Base-by-base conservation (phyloP, 257 asterid species). In the Solanum gandarillasii region DNA sequence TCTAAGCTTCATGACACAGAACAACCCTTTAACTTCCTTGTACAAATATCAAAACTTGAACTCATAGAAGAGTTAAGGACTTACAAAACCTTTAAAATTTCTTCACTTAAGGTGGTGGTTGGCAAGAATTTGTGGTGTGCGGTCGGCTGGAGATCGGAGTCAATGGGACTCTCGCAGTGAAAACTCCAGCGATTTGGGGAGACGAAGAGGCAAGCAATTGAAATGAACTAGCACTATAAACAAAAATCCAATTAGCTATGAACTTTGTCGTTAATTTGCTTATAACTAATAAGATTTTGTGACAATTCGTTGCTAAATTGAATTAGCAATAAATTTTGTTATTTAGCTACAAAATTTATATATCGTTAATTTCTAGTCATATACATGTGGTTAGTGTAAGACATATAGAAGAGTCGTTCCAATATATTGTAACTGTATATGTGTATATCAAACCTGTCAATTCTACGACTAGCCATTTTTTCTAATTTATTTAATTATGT, bases 301-400 rank as follows among this genome's bases (percentile, higher is more conserved):
- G 13, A 60, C 0, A 21, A 21, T 60, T 2, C 3, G 0, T 60
- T 0, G 3, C 25, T 60, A 23, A 60, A 60, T 60, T 0, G 12
- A 60, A 21, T 60, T 4, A 60, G 3, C 3, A 60, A 60, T 21
- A 23, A 60, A 23, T 60, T 60, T 60, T 60, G 0, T 60, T 21
- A 9, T 60, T 60, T 21, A 23, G 0, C 1, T 60, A 23, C 0
- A 60, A 0, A 60, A 23, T 60, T 60, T 60, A 0, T 60, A 0
- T 60, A 0, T 23, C 29, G 13, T 0, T 60, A 7, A 23, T 60
- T 60, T 60, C 13, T 23, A 23, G 7, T 60, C 70, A 0, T 60
- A 23, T 23, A 8, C 12, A 4, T 0, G 3, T 23, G 12, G 65
- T 11, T 55, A 55, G 65, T 7, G 65, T 55, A 18, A 0, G 65